Evolutionary conservation across 345 rosid species (phyloP), one percentile per base, ranked within the genome.

Genomic region (Anacardium occidentale): DNA sequence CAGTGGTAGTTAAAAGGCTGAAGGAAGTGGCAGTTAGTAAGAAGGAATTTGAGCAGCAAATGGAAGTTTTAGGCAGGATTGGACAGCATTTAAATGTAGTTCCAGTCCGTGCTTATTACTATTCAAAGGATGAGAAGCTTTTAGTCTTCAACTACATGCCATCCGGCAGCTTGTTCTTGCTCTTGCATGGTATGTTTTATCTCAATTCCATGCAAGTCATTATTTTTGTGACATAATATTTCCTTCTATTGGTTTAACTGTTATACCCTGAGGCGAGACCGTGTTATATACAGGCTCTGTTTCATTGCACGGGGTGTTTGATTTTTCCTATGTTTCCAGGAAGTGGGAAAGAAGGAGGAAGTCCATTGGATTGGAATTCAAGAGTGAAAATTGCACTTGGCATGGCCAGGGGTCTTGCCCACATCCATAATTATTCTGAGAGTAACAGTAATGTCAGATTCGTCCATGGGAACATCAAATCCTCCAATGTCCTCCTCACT

Each of bases 31-130:
- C 76, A 61, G 93, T 78, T 0, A 90, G 88, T 44, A 92, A 84
- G 80, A 90, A 78, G 79, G 97, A 90, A 62, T 92, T 90, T 22
- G 97, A 92, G 79, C 93, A 87, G 61, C 95, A 92, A 71, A 79
- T 92, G 87, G 91, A 87, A 66, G 21, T 87, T 24, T 75, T 90
- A 8, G 89, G 88, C n/a, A 88, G 71, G 69, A 51, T 80, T 20
- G 89, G 87, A 60, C 81, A 67, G 67, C 96, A 92, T 76, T 83
- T 83, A 0, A 88, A 88, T 75, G 78, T 92, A 0, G 83, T 82
- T 40, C 89, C 93, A 0, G 74, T 85, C 32, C 81, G 83, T 7
- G 91, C 87, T 62, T 87, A 77, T 77, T 87, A 83, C 80, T 87
- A 75, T 56, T 83, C 89, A 12, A 87, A 87, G 70, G 87, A 87